These are phyloP conservation scores for Rosa persica DNA, from an alignment of 306 rosid species.

Conservation along the genomic window DNA sequence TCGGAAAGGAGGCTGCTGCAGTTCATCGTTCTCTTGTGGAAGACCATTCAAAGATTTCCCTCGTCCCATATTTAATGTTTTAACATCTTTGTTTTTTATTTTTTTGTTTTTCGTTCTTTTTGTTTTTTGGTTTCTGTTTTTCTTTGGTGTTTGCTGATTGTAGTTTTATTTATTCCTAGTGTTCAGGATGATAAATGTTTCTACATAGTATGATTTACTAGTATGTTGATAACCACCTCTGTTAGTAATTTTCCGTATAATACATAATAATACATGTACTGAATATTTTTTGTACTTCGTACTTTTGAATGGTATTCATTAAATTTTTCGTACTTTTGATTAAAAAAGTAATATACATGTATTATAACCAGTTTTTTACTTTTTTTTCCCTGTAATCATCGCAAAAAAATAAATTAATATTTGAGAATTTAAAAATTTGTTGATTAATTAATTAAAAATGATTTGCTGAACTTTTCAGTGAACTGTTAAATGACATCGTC, in stretches of 20 bases:
- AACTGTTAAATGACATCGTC: background rate
- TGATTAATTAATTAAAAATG: too few species aligned
- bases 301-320: background rate
- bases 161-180: constrained; percentile 1
- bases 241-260: too few species aligned
- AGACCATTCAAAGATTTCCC: constrained; percentile 73
- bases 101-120: too few species aligned
- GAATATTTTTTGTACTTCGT: background rate
- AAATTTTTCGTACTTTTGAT: background rate
- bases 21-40: constrained; percentile 77
- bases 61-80: constrained; percentile 15
- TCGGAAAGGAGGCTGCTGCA: constrained; percentile 91
- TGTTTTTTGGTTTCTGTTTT: too few species aligned
- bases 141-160: background rate
- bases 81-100: background rate
- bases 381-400: too few species aligned
- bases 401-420: too few species aligned
- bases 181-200: background rate
- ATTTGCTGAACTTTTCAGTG: background rate
- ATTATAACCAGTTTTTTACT: background rate
- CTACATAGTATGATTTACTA: background rate
- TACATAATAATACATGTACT: background rate
- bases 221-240: constrained; percentile 11
- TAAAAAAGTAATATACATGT: background rate
- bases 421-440: too few species aligned